These are phyloP conservation scores for Arthrinium puccinioides DNA, from an alignment of 2,329 filamentous ascomycete species.

Conservation along the genomic window DNA sequence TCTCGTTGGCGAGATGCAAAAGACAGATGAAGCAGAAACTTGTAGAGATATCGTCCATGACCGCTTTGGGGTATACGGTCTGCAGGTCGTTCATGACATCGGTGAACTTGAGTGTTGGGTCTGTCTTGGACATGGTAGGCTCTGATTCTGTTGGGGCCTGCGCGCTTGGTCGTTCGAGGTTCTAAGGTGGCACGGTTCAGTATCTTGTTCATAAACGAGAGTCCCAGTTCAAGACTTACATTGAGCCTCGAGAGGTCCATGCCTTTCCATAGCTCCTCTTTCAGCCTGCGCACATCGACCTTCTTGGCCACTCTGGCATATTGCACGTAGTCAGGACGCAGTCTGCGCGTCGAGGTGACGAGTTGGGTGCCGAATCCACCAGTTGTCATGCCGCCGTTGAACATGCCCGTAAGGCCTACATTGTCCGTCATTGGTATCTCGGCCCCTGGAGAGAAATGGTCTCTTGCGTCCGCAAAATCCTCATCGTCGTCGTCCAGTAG, in stretches of 20 bases:
- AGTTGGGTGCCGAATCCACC: slow-evolving; percentile 57
- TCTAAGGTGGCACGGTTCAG: slow-evolving; percentile 18
- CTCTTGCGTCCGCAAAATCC: slow-evolving; percentile 74
- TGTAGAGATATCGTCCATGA: slow-evolving; percentile 91
- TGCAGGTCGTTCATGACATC: slow-evolving; percentile 86
- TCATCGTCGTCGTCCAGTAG: slow-evolving; percentile 59
- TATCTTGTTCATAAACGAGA: slow-evolving; percentile 17
- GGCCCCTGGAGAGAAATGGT: slow-evolving; percentile 65
- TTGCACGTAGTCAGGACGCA: slow-evolving; percentile 62
- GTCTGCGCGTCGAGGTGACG: slow-evolving; percentile 55
- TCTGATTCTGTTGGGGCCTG: no score
- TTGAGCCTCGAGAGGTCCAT: slow-evolving; percentile 49
- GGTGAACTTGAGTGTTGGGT: slow-evolving; percentile 71
- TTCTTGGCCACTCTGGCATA: slow-evolving; percentile 66
- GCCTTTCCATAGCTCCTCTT: slow-evolving; percentile 64
- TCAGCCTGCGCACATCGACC: slow-evolving; percentile 60
- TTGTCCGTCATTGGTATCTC: slow-evolving; percentile 41
- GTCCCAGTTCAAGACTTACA: no score
- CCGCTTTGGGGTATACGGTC: slow-evolving; percentile 74
- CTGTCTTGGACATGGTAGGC: slow-evolving; percentile 32
- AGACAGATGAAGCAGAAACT: slow-evolving; percentile 90
- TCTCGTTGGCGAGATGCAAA: slow-evolving; percentile 86
- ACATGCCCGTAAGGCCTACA: slow-evolving; percentile 40
- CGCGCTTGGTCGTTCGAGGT: slow-evolving; percentile 18
- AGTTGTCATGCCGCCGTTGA: slow-evolving; percentile 40